A percentile compares a stretch with the other conserved stretches of the same genome.
Evolutionary conservation across 306 rosid genomes (phyloP).

Genomic region (Corylus heterophylla): DNA sequence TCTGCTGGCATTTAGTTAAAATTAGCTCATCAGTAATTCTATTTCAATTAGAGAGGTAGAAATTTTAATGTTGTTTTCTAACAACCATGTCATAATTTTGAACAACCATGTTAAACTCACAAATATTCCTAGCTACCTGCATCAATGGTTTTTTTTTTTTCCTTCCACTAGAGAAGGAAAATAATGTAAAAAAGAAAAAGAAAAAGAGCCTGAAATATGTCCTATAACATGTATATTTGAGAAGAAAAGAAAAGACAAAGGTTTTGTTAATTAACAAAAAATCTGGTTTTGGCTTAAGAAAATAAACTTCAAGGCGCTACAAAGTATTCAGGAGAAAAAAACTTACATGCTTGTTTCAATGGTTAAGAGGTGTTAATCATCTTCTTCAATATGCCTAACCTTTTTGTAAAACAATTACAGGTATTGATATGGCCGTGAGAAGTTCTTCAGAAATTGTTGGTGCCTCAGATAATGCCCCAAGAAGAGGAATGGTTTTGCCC

Average conservation of each 20-base stretch:
- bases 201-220: neutral
- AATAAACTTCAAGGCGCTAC: neutral
- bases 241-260: neutral
- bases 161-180: neutral
- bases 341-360: neutral
- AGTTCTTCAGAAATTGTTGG: constrained; percentile 30
- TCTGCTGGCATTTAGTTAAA: constrained; percentile 5
- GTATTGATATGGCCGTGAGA: constrained; percentile 30
- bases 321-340: neutral
- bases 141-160: neutral
- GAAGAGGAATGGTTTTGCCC: constrained; percentile 65
- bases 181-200: neutral
- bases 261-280: neutral
- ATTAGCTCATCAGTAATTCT: neutral
- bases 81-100: neutral
- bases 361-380: neutral
- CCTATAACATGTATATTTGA: neutral
- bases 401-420: constrained; percentile 2
- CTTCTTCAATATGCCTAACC: constrained; percentile 1
- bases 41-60: neutral
- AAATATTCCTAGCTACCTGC: neutral
- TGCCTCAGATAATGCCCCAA: constrained; percentile 17
- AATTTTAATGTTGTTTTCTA: neutral
- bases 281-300: neutral
- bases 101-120: neutral